Percentiles rank a stretch among this genome's conserved stretches.
These are phyloP conservation scores for Ustilago loliicola DNA, from an alignment of 1,284 basidiomycete species.

Conservation along the genomic window DNA sequence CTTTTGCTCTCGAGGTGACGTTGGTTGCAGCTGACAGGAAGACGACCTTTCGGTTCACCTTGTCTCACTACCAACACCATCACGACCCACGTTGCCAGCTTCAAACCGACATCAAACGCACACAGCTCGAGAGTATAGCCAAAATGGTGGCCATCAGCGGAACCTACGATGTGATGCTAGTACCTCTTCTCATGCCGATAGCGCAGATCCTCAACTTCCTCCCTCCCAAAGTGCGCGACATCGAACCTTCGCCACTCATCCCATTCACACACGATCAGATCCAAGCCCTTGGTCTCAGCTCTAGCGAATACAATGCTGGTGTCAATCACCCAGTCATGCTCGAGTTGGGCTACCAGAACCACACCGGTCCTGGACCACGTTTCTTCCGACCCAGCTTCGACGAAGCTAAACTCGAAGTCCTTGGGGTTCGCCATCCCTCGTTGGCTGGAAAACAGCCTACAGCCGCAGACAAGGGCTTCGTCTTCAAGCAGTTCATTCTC, in stretches of 20 bases:
- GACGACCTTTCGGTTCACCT: constrained; percentile 2
- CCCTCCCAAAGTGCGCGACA: constrained; percentile 42
- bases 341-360: constrained; percentile 51
- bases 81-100: neutral
- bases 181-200: constrained; percentile 44
- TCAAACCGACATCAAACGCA: neutral
- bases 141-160: constrained; percentile 52
- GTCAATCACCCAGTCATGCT: constrained; percentile 49
- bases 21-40: constrained; percentile 5
- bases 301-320: constrained; percentile 27
- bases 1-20: neutral
- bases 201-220: constrained; percentile 46
- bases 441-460: constrained; percentile 29
- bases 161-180: constrained; percentile 54
- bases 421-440: constrained; percentile 45
- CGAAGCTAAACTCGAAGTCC: constrained; percentile 53
- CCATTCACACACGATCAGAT: constrained; percentile 40
- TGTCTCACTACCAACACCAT: neutral
- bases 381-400: constrained; percentile 47
- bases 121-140: neutral
- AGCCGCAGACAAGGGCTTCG: constrained; percentile 39
- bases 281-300: constrained; percentile 24
- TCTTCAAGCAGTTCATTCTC: constrained; percentile 48
- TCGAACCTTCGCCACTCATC: constrained; percentile 46
- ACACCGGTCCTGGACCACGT: constrained; percentile 45